These are phyloP conservation scores for Ceratobasidium sp. DNA, from an alignment of 1,284 basidiomycete species.

Conservation along the genomic window DNA sequence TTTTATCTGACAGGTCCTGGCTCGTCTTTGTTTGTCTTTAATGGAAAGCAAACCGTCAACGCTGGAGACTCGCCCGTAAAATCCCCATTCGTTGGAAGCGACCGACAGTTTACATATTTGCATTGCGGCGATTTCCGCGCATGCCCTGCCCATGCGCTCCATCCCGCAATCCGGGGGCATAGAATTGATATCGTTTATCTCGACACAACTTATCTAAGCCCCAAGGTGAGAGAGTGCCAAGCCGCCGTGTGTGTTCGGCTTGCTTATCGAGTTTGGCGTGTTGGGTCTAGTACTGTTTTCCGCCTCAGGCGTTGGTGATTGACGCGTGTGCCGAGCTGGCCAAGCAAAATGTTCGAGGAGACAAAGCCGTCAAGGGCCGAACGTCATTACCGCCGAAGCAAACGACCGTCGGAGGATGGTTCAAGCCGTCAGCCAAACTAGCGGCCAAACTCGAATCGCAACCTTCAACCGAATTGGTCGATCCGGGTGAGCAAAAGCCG, in stretches of 20 bases:
- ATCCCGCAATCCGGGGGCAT: conserved; percentile 81
- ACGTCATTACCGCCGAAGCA: background rate
- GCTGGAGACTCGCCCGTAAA: conserved; percentile 83
- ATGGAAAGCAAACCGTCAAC: conserved; percentile 86
- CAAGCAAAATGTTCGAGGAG: conserved; percentile 58
- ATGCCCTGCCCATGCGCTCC: conserved; percentile 81
- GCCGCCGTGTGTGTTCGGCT: too few relatives aligned
- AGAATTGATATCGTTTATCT: conserved; percentile 88
- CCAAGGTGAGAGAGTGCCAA: conserved; percentile 64
- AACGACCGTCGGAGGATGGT: conserved; percentile 7
- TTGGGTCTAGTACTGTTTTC: conserved; percentile 80
- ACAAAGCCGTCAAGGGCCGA: conserved; percentile 30
- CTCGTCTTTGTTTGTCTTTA: conserved; percentile 91
- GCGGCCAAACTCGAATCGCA: background rate
- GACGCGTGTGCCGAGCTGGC: conserved; percentile 89
- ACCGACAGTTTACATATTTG: conserved; percentile 81
- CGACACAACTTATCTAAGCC: conserved; percentile 96
- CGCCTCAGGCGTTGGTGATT: conserved; percentile 91
- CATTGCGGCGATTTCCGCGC: conserved; percentile 97
- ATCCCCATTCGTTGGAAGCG: conserved; percentile 73
- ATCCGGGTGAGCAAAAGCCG: background rate
- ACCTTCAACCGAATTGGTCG: background rate
- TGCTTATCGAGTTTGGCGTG: background rate
- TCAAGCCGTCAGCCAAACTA: conserved; percentile 14
- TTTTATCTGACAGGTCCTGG: conserved; percentile 69